phyloP scores from a whole-genome alignment of 2,329 filamentous ascomycete species.

The Diaporthe caulivora region DNA sequence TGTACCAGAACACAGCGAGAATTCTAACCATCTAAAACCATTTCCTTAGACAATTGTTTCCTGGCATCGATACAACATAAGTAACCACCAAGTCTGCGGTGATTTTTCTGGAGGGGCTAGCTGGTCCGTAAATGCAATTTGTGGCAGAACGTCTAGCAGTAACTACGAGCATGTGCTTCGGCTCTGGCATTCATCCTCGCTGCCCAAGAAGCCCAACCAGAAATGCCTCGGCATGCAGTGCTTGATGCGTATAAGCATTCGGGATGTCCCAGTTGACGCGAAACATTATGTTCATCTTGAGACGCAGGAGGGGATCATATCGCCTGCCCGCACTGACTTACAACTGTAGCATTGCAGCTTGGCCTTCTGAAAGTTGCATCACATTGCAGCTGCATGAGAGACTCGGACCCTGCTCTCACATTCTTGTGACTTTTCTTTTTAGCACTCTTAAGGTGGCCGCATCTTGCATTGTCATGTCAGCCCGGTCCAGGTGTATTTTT shows the following conservation, averaged over 20 bases:
- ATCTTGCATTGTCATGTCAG: background rate
- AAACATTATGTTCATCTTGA: background rate
- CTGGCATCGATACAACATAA: too few species aligned
- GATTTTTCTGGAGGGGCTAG: too few species aligned
- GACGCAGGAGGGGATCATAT: background rate
- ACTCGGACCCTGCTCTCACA: background rate
- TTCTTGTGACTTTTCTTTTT: background rate
- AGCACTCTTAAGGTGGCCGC: background rate
- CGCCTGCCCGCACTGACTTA: background rate
- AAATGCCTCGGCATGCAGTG: background rate
- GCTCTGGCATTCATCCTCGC: background rate
- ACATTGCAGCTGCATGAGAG: background rate
- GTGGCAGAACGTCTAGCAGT: too few species aligned
- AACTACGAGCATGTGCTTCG: too few species aligned
- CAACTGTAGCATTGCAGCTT: background rate
- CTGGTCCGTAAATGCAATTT: too few species aligned
- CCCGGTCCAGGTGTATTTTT: background rate
- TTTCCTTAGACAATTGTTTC: too few species aligned
- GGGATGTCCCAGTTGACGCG: background rate
- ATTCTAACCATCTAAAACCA: too few species aligned
- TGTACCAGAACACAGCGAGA: too few species aligned
- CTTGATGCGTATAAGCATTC: constrained; percentile 9
- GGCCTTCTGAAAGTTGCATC: background rate
- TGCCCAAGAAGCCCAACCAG: background rate
- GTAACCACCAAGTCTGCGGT: too few species aligned